These are phyloP conservation scores for Blastomyces silverae DNA, from an alignment of 2,329 filamentous ascomycete genomes.

Conservation along the genomic window DNA sequence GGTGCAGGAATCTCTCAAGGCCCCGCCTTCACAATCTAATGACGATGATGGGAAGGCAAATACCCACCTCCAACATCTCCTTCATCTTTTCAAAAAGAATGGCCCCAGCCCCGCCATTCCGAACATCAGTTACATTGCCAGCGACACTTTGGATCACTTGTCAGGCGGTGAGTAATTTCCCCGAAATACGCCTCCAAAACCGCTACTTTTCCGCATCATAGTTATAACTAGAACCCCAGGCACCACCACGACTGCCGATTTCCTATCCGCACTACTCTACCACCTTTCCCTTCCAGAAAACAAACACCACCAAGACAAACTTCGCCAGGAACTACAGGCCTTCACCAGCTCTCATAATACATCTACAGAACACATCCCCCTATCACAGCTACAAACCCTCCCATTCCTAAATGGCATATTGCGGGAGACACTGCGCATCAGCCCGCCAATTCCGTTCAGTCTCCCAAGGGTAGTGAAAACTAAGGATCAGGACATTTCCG, in stretches of 20 bases:
- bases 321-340: slow-evolving; percentile 20
- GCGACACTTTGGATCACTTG: slow-evolving; percentile 22
- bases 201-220: background rate
- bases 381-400: slow-evolving; percentile 17
- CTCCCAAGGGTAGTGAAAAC: slow-evolving; percentile 33
- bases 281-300: slow-evolving; percentile 22
- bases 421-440: slow-evolving; percentile 39
- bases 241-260: slow-evolving; percentile 17
- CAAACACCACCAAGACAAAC: slow-evolving; percentile 16
- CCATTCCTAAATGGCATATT: slow-evolving; percentile 38
- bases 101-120: slow-evolving; percentile 17
- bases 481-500: slow-evolving; percentile 17
- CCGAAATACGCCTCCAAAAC: background rate
- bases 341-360: slow-evolving; percentile 11
- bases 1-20: slow-evolving; percentile 16
- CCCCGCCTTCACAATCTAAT: background rate
- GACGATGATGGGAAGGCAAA: slow-evolving; percentile 3
- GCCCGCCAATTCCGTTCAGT: slow-evolving; percentile 39
- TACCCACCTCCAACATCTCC: slow-evolving; percentile 20
- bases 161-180: slow-evolving; percentile 17
- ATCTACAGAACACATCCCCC: slow-evolving; percentile 10
- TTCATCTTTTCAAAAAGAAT: slow-evolving; percentile 17
- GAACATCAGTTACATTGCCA: slow-evolving; percentile 20
- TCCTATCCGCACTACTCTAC: slow-evolving; percentile 20
- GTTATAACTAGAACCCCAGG: slow-evolving; percentile 14